Conservation (phyloP, 169 alveolate genomes). For the Plasmodium adleri region DNA sequence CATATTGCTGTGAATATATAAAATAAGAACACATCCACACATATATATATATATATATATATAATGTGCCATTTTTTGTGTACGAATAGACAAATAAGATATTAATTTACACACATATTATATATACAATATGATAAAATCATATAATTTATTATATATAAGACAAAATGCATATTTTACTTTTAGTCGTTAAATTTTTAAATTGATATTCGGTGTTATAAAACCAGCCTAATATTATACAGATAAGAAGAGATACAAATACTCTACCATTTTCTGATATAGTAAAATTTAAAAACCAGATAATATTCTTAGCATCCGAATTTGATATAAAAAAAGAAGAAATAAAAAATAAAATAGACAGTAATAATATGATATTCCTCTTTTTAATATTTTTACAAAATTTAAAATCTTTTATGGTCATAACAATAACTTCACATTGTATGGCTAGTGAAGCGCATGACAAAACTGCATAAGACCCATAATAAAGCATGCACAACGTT, state of each 20-base stretch:
- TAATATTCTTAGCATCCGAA: slow-evolving; percentile 75
- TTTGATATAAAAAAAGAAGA: slow-evolving; percentile 74
- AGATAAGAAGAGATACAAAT: slow-evolving; percentile 76
- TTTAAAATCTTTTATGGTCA: slow-evolving; percentile 74
- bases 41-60: too few species aligned
- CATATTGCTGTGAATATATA: too few species aligned
- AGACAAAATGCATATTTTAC: slow-evolving; percentile 4
- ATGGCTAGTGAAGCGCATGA: slow-evolving; percentile 82
- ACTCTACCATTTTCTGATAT: slow-evolving; percentile 85
- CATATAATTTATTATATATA: too few species aligned
- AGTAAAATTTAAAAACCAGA: slow-evolving; percentile 84
- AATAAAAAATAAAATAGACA: slow-evolving; percentile 68
- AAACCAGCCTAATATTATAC: slow-evolving; percentile 51
- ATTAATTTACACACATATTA: too few species aligned
- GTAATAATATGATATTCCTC: slow-evolving; percentile 36
- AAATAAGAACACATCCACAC: too few species aligned
- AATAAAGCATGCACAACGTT: slow-evolving; percentile 82
- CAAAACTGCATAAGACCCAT: slow-evolving; percentile 82
- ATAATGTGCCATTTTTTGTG: too few species aligned
- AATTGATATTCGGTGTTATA: slow-evolving; percentile 32
- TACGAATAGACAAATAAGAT: too few species aligned
- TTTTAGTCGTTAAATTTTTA: slow-evolving; percentile 16
- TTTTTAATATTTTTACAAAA: slow-evolving; percentile 27
- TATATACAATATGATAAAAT: too few species aligned
- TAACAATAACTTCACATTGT: slow-evolving; percentile 83